phyloP scores from a whole-genome alignment of 1,284 basidiomycete genomes.

The Rhodotorula sp. region DNA sequence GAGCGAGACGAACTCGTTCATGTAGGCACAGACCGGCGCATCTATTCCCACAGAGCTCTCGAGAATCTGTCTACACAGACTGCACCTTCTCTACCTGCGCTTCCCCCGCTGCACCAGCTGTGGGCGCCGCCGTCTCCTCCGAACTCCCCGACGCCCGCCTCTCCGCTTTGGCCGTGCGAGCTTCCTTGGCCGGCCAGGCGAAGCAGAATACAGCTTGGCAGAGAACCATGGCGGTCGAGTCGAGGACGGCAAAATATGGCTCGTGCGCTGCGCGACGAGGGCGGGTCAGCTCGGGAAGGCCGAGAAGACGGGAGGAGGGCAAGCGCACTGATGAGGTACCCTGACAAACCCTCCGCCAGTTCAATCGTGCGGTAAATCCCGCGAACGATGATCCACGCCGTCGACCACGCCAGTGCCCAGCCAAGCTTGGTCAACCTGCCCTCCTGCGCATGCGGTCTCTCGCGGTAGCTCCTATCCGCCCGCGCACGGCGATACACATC shows the following conservation, averaged over 20 bases:
- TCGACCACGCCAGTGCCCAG: slow-evolving; percentile 17
- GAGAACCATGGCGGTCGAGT: slow-evolving; percentile 32
- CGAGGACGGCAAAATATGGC: slow-evolving; percentile 32
- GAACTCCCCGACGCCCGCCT: neutral
- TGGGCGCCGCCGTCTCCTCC: neutral
- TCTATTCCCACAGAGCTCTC: too few species aligned
- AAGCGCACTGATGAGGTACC: slow-evolving; percentile 21
- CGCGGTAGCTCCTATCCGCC: neutral
- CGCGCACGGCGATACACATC: slow-evolving; percentile 20
- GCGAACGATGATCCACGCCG: slow-evolving; percentile 31
- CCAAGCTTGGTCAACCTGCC: slow-evolving; percentile 2
- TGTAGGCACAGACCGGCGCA: too few species aligned
- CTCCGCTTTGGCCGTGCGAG: neutral
- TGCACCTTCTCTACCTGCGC: neutral
- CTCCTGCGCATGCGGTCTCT: neutral
- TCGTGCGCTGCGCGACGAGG: neutral
- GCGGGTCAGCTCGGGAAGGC: neutral
- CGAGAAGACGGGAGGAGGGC: neutral
- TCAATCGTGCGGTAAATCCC: slow-evolving; percentile 34
- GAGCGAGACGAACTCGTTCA: too few species aligned
- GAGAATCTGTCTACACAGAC: neutral
- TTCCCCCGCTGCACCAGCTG: neutral
- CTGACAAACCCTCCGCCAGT: slow-evolving; percentile 30
- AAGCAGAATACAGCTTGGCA: slow-evolving; percentile 17
- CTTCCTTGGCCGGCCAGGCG: slow-evolving; percentile 7